Evolutionary conservation across 2,329 filamentous ascomycete genomes (phyloP).

Genomic region (Exophiala sideris): DNA sequence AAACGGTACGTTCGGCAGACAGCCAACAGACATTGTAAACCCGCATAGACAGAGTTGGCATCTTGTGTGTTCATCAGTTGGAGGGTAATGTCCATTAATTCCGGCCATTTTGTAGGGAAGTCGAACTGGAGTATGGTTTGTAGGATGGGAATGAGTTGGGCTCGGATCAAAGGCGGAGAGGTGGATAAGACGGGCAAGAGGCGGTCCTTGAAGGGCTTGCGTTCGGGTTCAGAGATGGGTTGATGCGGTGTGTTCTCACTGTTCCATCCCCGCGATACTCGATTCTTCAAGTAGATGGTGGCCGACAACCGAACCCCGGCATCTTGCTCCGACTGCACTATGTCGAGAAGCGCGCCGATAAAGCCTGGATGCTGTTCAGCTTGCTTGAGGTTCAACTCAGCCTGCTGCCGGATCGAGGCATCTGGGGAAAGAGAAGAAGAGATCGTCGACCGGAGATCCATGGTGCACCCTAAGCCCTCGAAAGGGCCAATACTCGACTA

Average conservation of each 20-base stretch:
- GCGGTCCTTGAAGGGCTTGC: conserved; percentile 78
- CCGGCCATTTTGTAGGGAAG: conserved; percentile 90
- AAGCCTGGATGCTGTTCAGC: conserved; percentile 89
- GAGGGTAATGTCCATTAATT: conserved; percentile 88
- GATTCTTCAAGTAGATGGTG: conserved; percentile 97
- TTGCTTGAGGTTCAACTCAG: conserved; percentile 67
- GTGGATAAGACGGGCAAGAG: conserved; percentile 84
- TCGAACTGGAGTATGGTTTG: conserved; percentile 96
- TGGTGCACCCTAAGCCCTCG: conserved; percentile 16
- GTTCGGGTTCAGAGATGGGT: conserved; percentile 83
- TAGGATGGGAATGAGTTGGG: conserved; percentile 88
- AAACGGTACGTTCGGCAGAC: conserved; percentile 96
- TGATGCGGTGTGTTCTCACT: conserved; percentile 71
- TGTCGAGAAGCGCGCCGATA: conserved; percentile 82
- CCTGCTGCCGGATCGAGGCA: conserved; percentile 59
- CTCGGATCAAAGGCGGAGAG: conserved; percentile 75
- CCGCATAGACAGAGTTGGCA: conserved; percentile 81
- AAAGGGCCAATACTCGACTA: conserved; percentile 19
- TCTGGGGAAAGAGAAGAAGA: conserved; percentile 62
- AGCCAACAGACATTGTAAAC: conserved; percentile 87
- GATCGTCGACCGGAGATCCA: conserved; percentile 58
- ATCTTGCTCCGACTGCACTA: conserved; percentile 85
- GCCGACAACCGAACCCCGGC: conserved; percentile 80
- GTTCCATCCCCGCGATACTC: conserved; percentile 88
- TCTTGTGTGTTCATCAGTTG: conserved; percentile 85